Percentiles rank a stretch among this genome's conserved stretches.
These are phyloP conservation scores for Carex parvula DNA, from an alignment of 176 grass and related monocot species.

Conservation along the genomic window DNA sequence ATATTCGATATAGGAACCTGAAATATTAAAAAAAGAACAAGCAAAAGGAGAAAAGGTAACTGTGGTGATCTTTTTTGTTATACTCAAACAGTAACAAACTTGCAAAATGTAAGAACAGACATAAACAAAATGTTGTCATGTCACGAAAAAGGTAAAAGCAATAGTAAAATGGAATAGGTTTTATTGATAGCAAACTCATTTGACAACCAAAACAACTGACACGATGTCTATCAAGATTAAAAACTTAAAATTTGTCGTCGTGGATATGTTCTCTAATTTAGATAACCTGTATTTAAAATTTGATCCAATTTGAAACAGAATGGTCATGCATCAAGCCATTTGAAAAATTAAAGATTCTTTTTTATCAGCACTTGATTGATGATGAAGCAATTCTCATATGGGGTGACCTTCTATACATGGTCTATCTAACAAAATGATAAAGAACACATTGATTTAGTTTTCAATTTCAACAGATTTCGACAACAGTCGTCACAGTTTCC, in stretches of 20 bases:
- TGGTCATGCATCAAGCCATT: not conserved
- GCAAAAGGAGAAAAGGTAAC: not conserved
- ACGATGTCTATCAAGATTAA: not conserved
- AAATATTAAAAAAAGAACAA: constrained; percentile 1
- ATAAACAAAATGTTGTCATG: no score
- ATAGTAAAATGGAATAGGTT: not conserved
- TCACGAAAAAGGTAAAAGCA: no score
- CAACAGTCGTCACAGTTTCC: not conserved
- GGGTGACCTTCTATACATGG: not conserved
- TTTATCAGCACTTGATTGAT: not conserved
- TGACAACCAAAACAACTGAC: not conserved
- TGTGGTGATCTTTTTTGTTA: not conserved
- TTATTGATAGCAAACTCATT: not conserved
- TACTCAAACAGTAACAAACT: not conserved
- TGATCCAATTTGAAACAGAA: not conserved
- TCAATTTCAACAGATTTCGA: not conserved
- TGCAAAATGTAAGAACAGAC: not conserved
- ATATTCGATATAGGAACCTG: constrained; percentile 96
- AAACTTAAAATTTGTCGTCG: not conserved
- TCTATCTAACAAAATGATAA: not conserved
- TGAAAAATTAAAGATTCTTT: not conserved
- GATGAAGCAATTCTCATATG: not conserved
- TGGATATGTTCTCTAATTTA: not conserved
- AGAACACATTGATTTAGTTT: not conserved
- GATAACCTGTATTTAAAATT: not conserved